Conservation (phyloP, 495 filamentous ascomycete species). For the Tuber borchii region DNA sequence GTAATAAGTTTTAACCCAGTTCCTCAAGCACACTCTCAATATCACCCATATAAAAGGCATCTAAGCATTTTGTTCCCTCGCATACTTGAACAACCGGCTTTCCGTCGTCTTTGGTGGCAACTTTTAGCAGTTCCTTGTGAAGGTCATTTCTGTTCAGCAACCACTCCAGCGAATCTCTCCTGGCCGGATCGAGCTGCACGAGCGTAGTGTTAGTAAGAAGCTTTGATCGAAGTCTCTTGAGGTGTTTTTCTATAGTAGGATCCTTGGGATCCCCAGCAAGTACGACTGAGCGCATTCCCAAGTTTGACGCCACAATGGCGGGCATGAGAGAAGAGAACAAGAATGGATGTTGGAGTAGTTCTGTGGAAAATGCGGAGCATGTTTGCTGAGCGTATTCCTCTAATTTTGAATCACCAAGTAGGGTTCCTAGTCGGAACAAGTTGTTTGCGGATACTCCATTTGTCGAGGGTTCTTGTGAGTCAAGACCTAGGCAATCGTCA, state of each 20-base stretch:
- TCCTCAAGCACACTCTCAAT: constrained; percentile 40
- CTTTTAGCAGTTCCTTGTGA: constrained; percentile 18
- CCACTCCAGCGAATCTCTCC: constrained; percentile 45
- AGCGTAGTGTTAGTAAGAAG: constrained; percentile 41
- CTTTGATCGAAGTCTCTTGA: constrained; percentile 41
- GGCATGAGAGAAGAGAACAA: constrained; percentile 74
- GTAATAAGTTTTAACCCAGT: constrained; percentile 24
- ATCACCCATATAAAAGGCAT: constrained; percentile 41
- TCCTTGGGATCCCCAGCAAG: constrained; percentile 47
- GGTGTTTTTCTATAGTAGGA: constrained; percentile 42
- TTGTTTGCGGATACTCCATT: constrained; percentile 82
- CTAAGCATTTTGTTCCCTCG: constrained; percentile 39
- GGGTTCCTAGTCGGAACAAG: constrained; percentile 64
- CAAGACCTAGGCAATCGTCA: constrained; percentile 54
- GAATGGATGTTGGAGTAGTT: constrained; percentile 87
- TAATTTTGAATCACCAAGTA: constrained; percentile 64
- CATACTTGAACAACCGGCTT: constrained; percentile 40
- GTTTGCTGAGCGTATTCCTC: constrained; percentile 62
- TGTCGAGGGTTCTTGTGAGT: constrained; percentile 77
- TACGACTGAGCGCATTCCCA: constrained; percentile 53
- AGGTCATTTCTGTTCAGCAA: constrained; percentile 34
- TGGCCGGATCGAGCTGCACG: constrained; percentile 44
- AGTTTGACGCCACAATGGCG: constrained; percentile 59
- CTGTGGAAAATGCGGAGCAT: constrained; percentile 74
- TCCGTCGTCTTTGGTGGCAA: constrained; percentile 12